Conservation (phyloP, 2,329 filamentous ascomycete genomes). For the Monosporascus ibericus region DNA sequence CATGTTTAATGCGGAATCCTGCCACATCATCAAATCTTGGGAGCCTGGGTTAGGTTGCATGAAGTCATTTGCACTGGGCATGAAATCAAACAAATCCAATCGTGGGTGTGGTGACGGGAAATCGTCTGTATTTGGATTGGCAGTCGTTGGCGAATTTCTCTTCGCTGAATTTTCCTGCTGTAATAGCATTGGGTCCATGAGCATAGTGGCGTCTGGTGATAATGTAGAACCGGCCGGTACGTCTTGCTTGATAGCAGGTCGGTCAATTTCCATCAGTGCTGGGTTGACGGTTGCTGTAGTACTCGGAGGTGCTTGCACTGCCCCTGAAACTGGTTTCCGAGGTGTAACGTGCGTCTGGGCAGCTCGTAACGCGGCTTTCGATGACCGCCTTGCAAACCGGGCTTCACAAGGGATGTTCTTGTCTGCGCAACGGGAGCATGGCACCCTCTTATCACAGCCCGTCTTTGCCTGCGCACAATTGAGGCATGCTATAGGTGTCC, state of each 20-base stretch:
- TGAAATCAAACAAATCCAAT: slow-evolving; percentile 34
- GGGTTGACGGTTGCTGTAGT: slow-evolving; percentile 23
- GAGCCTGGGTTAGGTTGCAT: slow-evolving; percentile 30
- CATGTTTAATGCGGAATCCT: slow-evolving; percentile 36
- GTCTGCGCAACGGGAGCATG: slow-evolving; percentile 42
- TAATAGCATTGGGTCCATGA: slow-evolving; percentile 27
- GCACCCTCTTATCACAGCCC: slow-evolving; percentile 43
- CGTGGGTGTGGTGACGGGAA: slow-evolving; percentile 32
- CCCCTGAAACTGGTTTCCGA: slow-evolving; percentile 10
- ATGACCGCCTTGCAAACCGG: slow-evolving; percentile 44
- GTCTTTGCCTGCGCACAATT: slow-evolving; percentile 46
- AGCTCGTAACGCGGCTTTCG: slow-evolving; percentile 39
- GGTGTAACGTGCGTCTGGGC: slow-evolving; percentile 33
- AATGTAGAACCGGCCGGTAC: slow-evolving; percentile 18
- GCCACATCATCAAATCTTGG: slow-evolving; percentile 39
- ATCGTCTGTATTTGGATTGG: slow-evolving; percentile 27
- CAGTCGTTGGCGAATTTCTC: slow-evolving; percentile 26
- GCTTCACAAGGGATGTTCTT: slow-evolving; percentile 43
- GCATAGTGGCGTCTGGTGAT: slow-evolving; percentile 21
- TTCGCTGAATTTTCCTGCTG: slow-evolving; percentile 18
- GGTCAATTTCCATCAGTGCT: slow-evolving; percentile 32
- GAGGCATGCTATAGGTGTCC: slow-evolving; percentile 41
- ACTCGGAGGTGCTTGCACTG: slow-evolving; percentile 14
- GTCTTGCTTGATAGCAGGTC: slow-evolving; percentile 18
- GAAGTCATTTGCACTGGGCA: slow-evolving; percentile 31